Base-by-base conservation (phyloP, 2,329 filamentous ascomycete species). In the Xylariaceae sp. region DNA sequence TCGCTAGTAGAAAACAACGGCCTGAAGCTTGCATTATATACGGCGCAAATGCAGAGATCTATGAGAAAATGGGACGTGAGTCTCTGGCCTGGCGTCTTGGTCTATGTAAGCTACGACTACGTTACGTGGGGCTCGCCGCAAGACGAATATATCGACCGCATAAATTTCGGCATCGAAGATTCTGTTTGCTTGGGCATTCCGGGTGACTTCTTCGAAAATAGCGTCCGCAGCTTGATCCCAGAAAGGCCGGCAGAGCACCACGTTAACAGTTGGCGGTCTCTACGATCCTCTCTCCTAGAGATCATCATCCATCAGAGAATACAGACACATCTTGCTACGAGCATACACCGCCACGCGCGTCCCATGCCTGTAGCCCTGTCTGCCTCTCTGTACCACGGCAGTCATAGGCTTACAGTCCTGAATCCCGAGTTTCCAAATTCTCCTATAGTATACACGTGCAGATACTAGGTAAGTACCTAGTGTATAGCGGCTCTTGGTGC, bases 91-190 rank as follows among this genome's bases (percentile, higher is more conserved):
- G 7, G 13, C 16, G 37, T 54, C 9, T 16, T 47, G 15, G 53
- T 54, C 30, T 54, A 54, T 15, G 3, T 48, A 9, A 54, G 47
- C 39, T 6, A 50, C 19, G 15, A 42, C 22, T 47, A 39, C 39
- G 22, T 47, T 2, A n/a, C 1, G 21, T 21, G 0, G 6, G 48
- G 43, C 16, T 1, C 36, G 1, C 43, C 53, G 5, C 43, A 43
- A 10, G 32, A 43, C 9, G 47, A 51, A 32, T 51, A 47, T 32
- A 44, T 51, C 43, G 30, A 44, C 6, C 47, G 47, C 21, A 44
- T 54, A 37, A 51, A 48, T 22, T 47, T 15, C 3, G 43, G 47
- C 10, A 51, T 51, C 30, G 9, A 16, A 39, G 43, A 54, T 16
- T 47, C 47, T 5, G 9, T 44, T 22, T 10, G 29, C 16, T 19